Conservation (phyloP, 495 filamentous ascomycete species). For the Neurospora africana region DNA sequence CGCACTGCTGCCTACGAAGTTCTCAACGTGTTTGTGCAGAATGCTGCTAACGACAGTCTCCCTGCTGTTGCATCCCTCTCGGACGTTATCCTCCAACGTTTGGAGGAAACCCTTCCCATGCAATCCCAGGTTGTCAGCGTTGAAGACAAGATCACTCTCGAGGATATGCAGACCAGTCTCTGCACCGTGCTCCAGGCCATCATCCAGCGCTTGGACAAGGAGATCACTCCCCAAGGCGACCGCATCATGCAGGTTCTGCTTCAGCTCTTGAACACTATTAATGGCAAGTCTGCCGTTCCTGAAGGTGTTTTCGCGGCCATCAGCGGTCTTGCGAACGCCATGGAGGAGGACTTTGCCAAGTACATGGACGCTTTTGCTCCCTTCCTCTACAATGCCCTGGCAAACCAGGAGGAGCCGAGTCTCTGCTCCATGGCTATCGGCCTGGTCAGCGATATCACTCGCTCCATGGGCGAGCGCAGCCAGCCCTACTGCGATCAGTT, state of each 20-base stretch:
- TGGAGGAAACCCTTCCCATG: slow-evolving; percentile 85
- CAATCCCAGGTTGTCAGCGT: slow-evolving; percentile 91
- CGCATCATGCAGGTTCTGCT: slow-evolving; percentile 85
- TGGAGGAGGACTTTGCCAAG: slow-evolving; percentile 85
- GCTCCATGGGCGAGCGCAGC: slow-evolving; percentile 77
- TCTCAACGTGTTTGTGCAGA: slow-evolving; percentile 82
- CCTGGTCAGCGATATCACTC: slow-evolving; percentile 87
- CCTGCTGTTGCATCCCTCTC: slow-evolving; percentile 68
- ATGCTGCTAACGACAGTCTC: slow-evolving; percentile 78
- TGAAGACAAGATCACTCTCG: slow-evolving; percentile 85
- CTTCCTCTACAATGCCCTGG: slow-evolving; percentile 84
- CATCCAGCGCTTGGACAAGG: slow-evolving; percentile 80
- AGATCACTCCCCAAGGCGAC: slow-evolving; percentile 83
- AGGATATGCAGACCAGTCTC: slow-evolving; percentile 96
- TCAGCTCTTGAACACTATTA: slow-evolving; percentile 64
- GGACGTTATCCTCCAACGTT: slow-evolving; percentile 72
- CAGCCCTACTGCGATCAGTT: slow-evolving; percentile 93
- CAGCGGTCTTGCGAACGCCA: slow-evolving; percentile 71
- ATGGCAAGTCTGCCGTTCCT: slow-evolving; percentile 84
- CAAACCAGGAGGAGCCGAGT: slow-evolving; percentile 87
- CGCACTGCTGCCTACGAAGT: slow-evolving; percentile 98
- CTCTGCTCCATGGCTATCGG: slow-evolving; percentile 97
- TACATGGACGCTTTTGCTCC: slow-evolving; percentile 94
- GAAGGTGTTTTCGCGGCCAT: slow-evolving; percentile 87
- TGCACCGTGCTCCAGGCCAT: slow-evolving; percentile 83